A percentile compares a stretch with the other conserved stretches of the same genome.
phyloP scores from a whole-genome alignment of 1,284 basidiomycete genomes.

The Tylopilus orsonianus region DNA sequence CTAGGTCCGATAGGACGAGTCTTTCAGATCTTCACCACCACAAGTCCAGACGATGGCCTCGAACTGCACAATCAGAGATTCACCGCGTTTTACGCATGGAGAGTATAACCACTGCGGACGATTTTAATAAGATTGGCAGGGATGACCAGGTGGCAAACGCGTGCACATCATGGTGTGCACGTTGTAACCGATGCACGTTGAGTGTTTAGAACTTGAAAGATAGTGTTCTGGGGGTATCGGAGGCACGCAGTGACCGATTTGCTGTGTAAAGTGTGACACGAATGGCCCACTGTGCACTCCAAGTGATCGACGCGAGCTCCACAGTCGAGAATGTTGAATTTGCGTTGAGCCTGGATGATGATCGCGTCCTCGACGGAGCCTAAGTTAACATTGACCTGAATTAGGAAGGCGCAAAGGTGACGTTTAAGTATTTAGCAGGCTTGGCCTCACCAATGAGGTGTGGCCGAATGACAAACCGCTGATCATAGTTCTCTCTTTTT shows the following conservation, averaged over 20 bases:
- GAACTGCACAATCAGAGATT: constrained; percentile 6
- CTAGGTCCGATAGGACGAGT: constrained; percentile 7
- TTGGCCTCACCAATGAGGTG: constrained; percentile 29
- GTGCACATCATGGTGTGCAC: constrained; percentile 16
- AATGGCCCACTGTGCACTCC: constrained; percentile 17
- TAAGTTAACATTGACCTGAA: constrained; percentile 7
- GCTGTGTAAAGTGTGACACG: constrained; percentile 11
- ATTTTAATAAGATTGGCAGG: constrained; percentile 10
- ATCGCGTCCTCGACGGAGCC: constrained; percentile 25
- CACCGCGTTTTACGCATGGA: constrained; percentile 6
- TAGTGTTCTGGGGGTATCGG: constrained; percentile 15
- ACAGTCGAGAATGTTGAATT: constrained; percentile 19
- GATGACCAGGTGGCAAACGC: neutral
- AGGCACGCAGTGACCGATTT: constrained; percentile 12
- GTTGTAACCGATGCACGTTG: constrained; percentile 28
- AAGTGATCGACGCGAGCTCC: constrained; percentile 19
- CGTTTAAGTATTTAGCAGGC: too few species aligned
- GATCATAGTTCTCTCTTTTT: constrained; percentile 13
- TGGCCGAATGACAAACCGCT: constrained; percentile 9
- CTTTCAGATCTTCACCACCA: constrained; percentile 22
- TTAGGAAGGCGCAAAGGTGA: constrained; percentile 12
- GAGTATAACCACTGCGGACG: constrained; percentile 3
- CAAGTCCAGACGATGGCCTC: constrained; percentile 6
- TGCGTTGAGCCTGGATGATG: constrained; percentile 8
- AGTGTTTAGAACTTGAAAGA: neutral